Conservation (phyloP, 306 rosid species). For the Inga oerstediana region DNA sequence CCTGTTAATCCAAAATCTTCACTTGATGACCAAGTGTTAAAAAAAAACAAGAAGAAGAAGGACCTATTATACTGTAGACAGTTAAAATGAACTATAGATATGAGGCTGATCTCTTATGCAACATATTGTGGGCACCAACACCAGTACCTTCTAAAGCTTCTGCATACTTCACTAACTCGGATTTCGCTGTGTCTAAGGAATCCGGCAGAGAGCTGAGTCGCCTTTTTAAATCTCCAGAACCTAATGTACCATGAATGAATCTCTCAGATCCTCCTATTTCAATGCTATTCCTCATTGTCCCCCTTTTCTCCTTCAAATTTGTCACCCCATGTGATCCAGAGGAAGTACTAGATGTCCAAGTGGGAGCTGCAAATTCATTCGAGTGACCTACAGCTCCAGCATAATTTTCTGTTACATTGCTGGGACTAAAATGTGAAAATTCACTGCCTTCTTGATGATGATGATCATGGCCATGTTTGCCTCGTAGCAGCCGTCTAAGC, state of each 20-base stretch:
- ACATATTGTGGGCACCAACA: neutral
- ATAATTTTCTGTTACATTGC: conserved; percentile 36
- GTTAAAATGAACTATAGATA: conserved; percentile 47
- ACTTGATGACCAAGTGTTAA: conserved; percentile 3
- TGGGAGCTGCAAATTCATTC: conserved; percentile 41
- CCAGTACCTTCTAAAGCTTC: conserved; percentile 62
- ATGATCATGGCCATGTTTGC: conserved; percentile 49
- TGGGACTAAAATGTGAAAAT: conserved; percentile 43
- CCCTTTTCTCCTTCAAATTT: conserved; percentile 44
- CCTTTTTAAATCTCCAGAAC: conserved; percentile 40
- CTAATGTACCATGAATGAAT: conserved; percentile 29
- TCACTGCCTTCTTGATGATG: conserved; percentile 45
- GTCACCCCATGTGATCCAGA: conserved; percentile 40
- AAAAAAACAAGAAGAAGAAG: neutral
- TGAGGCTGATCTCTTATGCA: conserved; percentile 53
- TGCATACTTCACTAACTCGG: conserved; percentile 77
- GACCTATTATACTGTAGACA: neutral
- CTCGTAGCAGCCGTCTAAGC: conserved; percentile 62
- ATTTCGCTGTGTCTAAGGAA: conserved; percentile 37
- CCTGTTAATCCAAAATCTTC: conserved; percentile 32
- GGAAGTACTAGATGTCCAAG: conserved; percentile 40
- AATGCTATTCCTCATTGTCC: conserved; percentile 28
- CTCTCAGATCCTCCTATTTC: conserved; percentile 50
- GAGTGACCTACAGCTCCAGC: conserved; percentile 37
- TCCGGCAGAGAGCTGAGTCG: conserved; percentile 39